A percentile compares a stretch with the other conserved stretches of the same genome.
Conservation (phyloP, 2,329 filamentous ascomycete species). For the Endothia cerciana region DNA sequence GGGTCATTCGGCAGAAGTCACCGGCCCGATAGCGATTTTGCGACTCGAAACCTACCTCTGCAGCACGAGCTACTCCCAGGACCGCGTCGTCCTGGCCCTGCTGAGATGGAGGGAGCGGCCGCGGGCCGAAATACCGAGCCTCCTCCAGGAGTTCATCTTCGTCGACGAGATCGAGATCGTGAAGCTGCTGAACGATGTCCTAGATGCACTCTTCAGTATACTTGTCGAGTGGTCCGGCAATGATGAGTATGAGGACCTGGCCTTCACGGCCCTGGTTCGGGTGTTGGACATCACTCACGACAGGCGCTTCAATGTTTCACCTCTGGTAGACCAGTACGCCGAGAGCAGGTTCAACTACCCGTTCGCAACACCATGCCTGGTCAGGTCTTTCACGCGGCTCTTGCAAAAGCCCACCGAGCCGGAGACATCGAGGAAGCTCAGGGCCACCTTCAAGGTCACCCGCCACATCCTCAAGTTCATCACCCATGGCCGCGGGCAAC, state of each 20-base stretch:
- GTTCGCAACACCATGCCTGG: constrained; percentile 84
- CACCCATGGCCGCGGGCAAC: constrained; percentile 82
- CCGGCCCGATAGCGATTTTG: constrained; percentile 79
- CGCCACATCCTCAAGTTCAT: constrained; percentile 94
- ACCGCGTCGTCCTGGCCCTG: constrained; percentile 81
- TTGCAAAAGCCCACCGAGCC: constrained; percentile 82
- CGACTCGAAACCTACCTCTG: constrained; percentile 84
- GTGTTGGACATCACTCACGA: constrained; percentile 94
- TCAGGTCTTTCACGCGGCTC: constrained; percentile 83
- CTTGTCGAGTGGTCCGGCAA: constrained; percentile 89
- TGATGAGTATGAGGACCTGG: constrained; percentile 88
- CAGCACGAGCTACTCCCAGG: constrained; percentile 93
- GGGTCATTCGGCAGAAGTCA: constrained; percentile 72
- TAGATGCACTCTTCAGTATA: constrained; percentile 89
- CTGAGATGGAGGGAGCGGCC: constrained; percentile 83
- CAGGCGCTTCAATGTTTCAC: constrained; percentile 86
- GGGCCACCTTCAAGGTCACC: constrained; percentile 93
- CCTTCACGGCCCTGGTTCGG: constrained; percentile 87
- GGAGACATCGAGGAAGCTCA: constrained; percentile 79
- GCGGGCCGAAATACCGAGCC: constrained; percentile 69
- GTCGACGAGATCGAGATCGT: constrained; percentile 98
- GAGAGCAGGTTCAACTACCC: constrained; percentile 90
- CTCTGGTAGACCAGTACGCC: constrained; percentile 89
- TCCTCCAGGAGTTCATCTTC: constrained; percentile 84
- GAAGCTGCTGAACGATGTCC: constrained; percentile 86